phyloP scores from a whole-genome alignment of 805 yeast genomes.

The Candida peoriensis region DNA sequence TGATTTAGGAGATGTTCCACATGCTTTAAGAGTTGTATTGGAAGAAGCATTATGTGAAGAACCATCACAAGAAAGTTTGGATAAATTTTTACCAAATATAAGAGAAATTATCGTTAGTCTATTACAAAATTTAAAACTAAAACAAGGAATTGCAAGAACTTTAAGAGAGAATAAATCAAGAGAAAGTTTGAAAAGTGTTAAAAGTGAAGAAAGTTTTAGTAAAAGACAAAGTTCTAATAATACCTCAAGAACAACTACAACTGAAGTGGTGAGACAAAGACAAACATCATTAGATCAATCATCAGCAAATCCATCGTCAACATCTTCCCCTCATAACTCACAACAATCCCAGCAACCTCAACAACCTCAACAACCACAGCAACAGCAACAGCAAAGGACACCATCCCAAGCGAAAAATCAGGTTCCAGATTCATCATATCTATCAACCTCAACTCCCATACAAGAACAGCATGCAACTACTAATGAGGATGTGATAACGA shows the following conservation, averaged over 20 bases:
- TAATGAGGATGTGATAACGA: too few relatives aligned
- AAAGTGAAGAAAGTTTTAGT: conserved; percentile 9
- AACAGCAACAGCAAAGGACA: too few relatives aligned
- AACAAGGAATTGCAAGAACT: conserved; percentile 56
- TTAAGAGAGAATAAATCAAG: conserved; percentile 25
- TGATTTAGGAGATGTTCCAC: conserved; percentile 90
- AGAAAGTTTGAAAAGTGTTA: conserved; percentile 13
- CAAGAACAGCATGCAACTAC: conserved; percentile 8
- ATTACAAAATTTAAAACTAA: conserved; percentile 72
- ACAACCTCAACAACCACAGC: background rate
- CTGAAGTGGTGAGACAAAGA: conserved; percentile 1
- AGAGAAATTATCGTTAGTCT: conserved; percentile 80
- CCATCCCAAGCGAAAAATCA: too few relatives aligned
- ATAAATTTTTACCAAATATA: conserved; percentile 74
- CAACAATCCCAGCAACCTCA: background rate
- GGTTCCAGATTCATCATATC: too few relatives aligned
- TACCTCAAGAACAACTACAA: too few relatives aligned
- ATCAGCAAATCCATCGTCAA: too few relatives aligned
- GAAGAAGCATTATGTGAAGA: conserved; percentile 83
- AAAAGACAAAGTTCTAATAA: conserved; percentile 4
- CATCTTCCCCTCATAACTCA: too few relatives aligned
- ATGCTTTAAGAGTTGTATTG: conserved; percentile 65
- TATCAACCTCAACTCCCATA: conserved; percentile 3
- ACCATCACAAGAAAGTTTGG: conserved; percentile 79
- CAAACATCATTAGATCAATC: too few relatives aligned